A percentile compares a stretch with the other conserved stretches of the same genome.
Conservation (phyloP, 2,329 filamentous ascomycete species). For the Cadophora gregata region DNA sequence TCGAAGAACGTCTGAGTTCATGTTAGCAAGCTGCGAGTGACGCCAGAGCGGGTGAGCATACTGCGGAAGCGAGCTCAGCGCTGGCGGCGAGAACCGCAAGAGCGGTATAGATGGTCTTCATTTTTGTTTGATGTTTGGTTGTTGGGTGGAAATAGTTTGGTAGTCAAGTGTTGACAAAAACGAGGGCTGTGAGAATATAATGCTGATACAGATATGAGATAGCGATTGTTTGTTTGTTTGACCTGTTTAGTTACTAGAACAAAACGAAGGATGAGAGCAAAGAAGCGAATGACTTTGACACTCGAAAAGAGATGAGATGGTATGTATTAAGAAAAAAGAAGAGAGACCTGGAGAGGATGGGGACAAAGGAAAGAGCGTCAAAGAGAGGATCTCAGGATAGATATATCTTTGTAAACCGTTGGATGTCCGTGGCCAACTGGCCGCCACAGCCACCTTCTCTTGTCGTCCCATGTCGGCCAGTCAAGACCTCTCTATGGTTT, state of each 20-base stretch:
- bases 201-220: constrained; percentile 28
- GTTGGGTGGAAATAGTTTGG: background rate
- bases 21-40: background rate
- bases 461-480: constrained; percentile 34
- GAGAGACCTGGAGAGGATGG: constrained; percentile 39
- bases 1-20: constrained; percentile 51
- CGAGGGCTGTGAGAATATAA: constrained; percentile 23
- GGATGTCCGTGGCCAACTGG: constrained; percentile 30
- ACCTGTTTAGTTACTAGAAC: constrained; percentile 30
- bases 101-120: constrained; percentile 39
- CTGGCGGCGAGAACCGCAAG: constrained; percentile 54
- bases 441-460: constrained; percentile 35
- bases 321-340: constrained; percentile 37
- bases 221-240: constrained; percentile 39
- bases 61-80: constrained; percentile 53
- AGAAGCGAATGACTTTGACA: constrained; percentile 53
- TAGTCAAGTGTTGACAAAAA: constrained; percentile 36
- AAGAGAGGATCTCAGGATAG: constrained; percentile 34
- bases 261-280: constrained; percentile 48
- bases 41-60: constrained; percentile 27
- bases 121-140: constrained; percentile 13
- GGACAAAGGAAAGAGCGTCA: constrained; percentile 28
- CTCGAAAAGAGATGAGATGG: constrained; percentile 39
- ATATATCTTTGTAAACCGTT: constrained; percentile 38
- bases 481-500: constrained; percentile 19